Conservation (phyloP, 495 filamentous ascomycete genomes). For the Aspergillus sclerotiicarbonarius region DNA sequence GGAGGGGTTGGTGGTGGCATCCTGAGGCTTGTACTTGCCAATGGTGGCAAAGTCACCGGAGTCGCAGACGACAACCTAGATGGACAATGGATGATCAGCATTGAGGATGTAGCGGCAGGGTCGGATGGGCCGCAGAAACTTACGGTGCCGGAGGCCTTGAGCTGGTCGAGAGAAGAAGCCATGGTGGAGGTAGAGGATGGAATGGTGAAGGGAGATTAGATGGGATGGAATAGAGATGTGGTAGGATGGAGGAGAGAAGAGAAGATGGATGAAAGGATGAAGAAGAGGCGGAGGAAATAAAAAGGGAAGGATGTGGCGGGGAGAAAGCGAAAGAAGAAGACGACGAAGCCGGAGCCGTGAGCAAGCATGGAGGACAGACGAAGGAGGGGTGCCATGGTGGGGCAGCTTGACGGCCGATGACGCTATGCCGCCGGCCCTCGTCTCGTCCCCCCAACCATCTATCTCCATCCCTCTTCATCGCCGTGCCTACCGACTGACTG, state of each 20-base stretch:
- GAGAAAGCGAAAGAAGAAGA: slow-evolving; percentile 7
- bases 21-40: slow-evolving; percentile 99
- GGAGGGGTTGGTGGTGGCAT: slow-evolving; percentile 99
- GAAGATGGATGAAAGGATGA: slow-evolving; percentile 12
- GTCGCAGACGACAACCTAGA: slow-evolving; percentile 31
- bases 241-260: slow-evolving; percentile 19
- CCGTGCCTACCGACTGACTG: neutral
- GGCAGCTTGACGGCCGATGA: slow-evolving; percentile 9
- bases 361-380: slow-evolving; percentile 6
- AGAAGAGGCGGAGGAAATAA: slow-evolving; percentile 22
- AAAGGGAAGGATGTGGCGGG: slow-evolving; percentile 29
- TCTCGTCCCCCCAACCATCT: slow-evolving; percentile 11
- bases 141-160: slow-evolving; percentile 95
- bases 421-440: slow-evolving; percentile 13
- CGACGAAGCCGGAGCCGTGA: neutral
- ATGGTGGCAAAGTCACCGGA: slow-evolving; percentile 63
- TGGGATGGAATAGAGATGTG: neutral
- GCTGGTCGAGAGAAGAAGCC: slow-evolving; percentile 87
- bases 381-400: slow-evolving; percentile 24
- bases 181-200: slow-evolving; percentile 47
- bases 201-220: neutral
- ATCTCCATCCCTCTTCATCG: slow-evolving; percentile 3
- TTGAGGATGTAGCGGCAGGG: slow-evolving; percentile 13
- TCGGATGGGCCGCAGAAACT: slow-evolving; percentile 69
- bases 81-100: slow-evolving; percentile 10